Percentiles rank a stretch among this genome's conserved stretches.
Conservation (phyloP, 1,284 basidiomycete species). For the Sanghuangporus sanghuang region DNA sequence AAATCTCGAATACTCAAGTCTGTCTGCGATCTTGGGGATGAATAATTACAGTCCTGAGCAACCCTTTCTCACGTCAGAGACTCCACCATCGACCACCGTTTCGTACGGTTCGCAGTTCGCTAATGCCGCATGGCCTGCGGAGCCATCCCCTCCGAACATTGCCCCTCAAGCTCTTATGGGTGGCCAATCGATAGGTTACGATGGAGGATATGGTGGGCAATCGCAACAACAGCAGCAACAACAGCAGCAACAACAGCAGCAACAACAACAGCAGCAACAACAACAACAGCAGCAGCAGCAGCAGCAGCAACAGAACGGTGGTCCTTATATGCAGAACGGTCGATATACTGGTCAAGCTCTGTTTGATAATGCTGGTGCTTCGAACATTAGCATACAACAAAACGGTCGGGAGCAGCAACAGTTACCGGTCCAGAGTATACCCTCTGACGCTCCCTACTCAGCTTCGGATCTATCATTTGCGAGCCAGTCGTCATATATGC, state of each 20-base stretch:
- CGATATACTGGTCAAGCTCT: neutral
- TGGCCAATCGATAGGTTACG: constrained; percentile 22
- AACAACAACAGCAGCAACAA: constrained; percentile 6
- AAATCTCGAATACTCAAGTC: constrained; percentile 88
- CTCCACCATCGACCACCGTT: constrained; percentile 22
- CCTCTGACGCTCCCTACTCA: constrained; percentile 3
- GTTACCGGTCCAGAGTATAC: neutral
- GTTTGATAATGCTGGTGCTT: neutral
- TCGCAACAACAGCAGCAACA: constrained; percentile 10
- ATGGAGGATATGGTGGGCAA: constrained; percentile 22
- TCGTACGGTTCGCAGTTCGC: constrained; percentile 27
- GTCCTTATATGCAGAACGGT: neutral
- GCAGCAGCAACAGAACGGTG: constrained; percentile 7
- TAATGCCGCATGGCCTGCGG: constrained; percentile 42
- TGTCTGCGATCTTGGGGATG: constrained; percentile 84
- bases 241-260: constrained; percentile 4
- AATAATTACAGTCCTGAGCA: constrained; percentile 43
- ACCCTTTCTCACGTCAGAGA: constrained; percentile 39
- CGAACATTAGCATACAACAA: constrained; percentile 11
- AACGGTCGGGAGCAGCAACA: constrained; percentile 13
- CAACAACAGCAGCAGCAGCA: constrained; percentile 3
- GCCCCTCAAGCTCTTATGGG: constrained; percentile 15
- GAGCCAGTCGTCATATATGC: constrained; percentile 5
- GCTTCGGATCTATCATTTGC: constrained; percentile 3
- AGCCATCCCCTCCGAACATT: constrained; percentile 29